These are phyloP conservation scores for Holtermannia corniformis DNA, from an alignment of 768 basidiomycete genomes.

Conservation along the genomic window DNA sequence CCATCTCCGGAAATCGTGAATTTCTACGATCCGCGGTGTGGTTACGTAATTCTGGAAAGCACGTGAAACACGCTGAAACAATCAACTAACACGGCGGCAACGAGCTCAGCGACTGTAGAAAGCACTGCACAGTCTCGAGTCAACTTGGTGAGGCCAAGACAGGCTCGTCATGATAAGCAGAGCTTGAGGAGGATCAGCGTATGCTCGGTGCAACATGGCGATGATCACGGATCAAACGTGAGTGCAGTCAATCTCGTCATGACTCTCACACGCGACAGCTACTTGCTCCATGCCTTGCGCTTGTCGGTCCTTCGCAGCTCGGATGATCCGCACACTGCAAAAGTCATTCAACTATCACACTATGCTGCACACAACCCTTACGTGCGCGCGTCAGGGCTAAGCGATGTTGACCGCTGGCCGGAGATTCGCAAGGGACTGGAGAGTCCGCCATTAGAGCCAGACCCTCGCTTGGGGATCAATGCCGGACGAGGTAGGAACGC, in stretches of 20 bases:
- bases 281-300: conserved; percentile 74
- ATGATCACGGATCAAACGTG: conserved; percentile 39
- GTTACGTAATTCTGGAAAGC: too few species aligned
- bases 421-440: conserved; percentile 59
- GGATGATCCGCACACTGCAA: conserved; percentile 72
- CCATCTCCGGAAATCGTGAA: too few species aligned
- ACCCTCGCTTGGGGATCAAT: too few species aligned
- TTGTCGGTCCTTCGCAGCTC: conserved; percentile 79
- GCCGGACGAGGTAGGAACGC: conserved; percentile 17
- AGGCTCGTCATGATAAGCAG: too few species aligned
- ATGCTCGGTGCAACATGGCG: conserved; percentile 24
- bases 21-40: too few species aligned
- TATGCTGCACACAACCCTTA: conserved; percentile 69
- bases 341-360: conserved; percentile 70
- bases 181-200: too few species aligned
- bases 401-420: conserved; percentile 73
- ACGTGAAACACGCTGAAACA: too few species aligned
- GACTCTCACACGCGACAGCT: conserved; percentile 42
- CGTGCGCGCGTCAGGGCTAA: conserved; percentile 65
- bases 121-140: too few species aligned
- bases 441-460: conserved; percentile 44
- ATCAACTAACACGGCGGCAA: too few species aligned
- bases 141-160: too few species aligned
- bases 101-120: too few species aligned
- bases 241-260: conserved; percentile 1